These are phyloP conservation scores for Rhodotorula sp. DNA, from an alignment of 1,284 basidiomycete species.

Conservation along the genomic window DNA sequence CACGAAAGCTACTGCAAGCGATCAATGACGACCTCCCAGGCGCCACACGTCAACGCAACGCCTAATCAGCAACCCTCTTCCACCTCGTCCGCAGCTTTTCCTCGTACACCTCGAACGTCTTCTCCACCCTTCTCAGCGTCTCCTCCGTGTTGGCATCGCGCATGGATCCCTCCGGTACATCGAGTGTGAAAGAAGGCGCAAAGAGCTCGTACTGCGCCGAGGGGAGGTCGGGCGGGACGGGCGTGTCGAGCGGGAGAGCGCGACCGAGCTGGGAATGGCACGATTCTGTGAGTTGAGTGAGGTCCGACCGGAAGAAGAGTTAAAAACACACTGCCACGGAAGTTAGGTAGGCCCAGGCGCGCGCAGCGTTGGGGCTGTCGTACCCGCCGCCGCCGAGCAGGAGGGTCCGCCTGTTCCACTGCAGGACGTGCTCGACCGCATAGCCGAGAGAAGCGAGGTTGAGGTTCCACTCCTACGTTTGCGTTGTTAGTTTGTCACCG, in stretches of 20 bases:
- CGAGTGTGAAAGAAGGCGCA: slow-evolving; percentile 74
- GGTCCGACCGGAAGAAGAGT: background rate
- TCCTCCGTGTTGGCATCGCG: slow-evolving; percentile 68
- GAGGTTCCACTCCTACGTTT: slow-evolving; percentile 65
- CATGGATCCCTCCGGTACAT: slow-evolving; percentile 68
- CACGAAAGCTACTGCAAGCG: no score
- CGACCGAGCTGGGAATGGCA: slow-evolving; percentile 57
- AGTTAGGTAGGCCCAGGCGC: slow-evolving; percentile 80
- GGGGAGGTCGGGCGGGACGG: slow-evolving; percentile 62
- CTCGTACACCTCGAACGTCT: slow-evolving; percentile 37
- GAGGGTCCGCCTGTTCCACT: slow-evolving; percentile 19
- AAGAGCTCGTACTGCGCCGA: slow-evolving; percentile 57
- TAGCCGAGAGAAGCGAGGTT: slow-evolving; percentile 2
- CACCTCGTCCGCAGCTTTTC: background rate
- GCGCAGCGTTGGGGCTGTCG: slow-evolving; percentile 73
- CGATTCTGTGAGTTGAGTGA: background rate
- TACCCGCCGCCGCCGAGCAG: slow-evolving; percentile 65
- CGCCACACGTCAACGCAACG: background rate
- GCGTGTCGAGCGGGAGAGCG: slow-evolving; percentile 61
- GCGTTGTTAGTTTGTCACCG: slow-evolving; percentile 26
- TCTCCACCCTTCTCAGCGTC: slow-evolving; percentile 52
- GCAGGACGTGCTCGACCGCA: slow-evolving; percentile 52
- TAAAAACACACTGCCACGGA: slow-evolving; percentile 62
- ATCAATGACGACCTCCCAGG: background rate
- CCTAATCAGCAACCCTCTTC: background rate